Evolutionary conservation across 2,329 filamentous ascomycete species (phyloP).

Genomic region (Aspergillus vadensis): DNA sequence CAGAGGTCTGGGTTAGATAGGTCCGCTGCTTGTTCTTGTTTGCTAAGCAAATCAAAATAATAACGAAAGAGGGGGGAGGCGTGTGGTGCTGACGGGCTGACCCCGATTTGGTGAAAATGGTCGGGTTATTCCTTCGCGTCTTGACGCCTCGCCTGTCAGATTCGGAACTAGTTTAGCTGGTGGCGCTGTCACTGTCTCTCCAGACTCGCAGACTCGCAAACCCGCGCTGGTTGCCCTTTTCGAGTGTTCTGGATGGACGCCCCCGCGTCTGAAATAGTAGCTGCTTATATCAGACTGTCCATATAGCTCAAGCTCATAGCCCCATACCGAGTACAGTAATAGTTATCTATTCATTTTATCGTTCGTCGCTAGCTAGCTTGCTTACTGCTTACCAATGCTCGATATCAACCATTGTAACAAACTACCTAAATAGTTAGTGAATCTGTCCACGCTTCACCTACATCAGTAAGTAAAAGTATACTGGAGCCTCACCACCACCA

Average conservation of each 20-base stretch:
- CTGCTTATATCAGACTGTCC: too few species aligned
- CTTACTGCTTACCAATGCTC: too few species aligned
- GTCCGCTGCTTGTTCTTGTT: neutral
- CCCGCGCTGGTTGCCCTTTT: neutral
- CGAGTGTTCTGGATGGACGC: neutral
- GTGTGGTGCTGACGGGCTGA: neutral
- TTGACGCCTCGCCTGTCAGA: neutral
- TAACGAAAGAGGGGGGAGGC: neutral
- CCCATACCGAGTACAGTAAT: too few species aligned
- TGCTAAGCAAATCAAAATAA: neutral
- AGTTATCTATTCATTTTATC: too few species aligned
- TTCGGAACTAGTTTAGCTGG: neutral
- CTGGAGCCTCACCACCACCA: neutral
- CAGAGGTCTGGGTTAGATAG: neutral
- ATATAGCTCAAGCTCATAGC: too few species aligned
- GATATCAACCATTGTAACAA: too few species aligned
- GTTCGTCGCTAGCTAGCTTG: too few species aligned
- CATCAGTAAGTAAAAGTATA: too few species aligned
- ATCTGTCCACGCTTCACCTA: too few species aligned
- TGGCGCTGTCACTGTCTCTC: neutral
- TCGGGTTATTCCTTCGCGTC: neutral
- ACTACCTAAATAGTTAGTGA: too few species aligned
- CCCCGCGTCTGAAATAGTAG: too few species aligned
- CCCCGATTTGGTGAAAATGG: slow-evolving; percentile 5
- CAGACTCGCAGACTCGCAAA: neutral